A percentile compares a stretch with the other conserved stretches of the same genome.
Conservation (phyloP, 83 land plant species). For the Picea engelmannii region DNA sequence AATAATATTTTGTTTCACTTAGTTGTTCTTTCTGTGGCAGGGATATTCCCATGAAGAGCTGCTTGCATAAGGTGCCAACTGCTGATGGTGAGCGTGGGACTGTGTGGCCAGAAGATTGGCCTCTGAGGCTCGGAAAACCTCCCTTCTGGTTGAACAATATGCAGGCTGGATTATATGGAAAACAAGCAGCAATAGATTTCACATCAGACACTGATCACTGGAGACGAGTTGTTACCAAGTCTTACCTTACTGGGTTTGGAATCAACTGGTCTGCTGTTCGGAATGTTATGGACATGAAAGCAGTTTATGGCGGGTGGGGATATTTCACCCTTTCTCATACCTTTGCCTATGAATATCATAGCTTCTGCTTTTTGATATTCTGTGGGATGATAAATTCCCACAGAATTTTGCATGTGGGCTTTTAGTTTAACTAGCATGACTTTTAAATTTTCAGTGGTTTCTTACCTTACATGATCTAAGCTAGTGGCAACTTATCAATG, state of each 20-base stretch:
- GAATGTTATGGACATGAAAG: slow-evolving; percentile 99
- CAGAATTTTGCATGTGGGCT: slow-evolving; percentile 33
- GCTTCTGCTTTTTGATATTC: slow-evolving; percentile 5
- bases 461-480: slow-evolving; percentile 19
- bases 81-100: slow-evolving; percentile 52
- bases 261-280: slow-evolving; percentile 78
- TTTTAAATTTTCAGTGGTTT: slow-evolving; percentile 25
- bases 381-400: slow-evolving; percentile 22
- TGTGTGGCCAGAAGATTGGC: slow-evolving; percentile 86
- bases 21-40: slow-evolving; percentile 39
- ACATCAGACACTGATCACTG: slow-evolving; percentile 78
- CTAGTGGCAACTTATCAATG: not conserved
- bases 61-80: slow-evolving; percentile 79
- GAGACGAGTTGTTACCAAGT: slow-evolving; percentile 64
- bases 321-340: slow-evolving; percentile 4
- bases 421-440: slow-evolving; percentile 37
- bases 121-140: slow-evolving; percentile 47
- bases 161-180: slow-evolving; percentile 75
- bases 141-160: slow-evolving; percentile 78
- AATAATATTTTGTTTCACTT: slow-evolving; percentile 2
- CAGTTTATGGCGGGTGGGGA: slow-evolving; percentile 88
- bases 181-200: slow-evolving; percentile 77
- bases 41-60: slow-evolving; percentile 82
- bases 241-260: slow-evolving; percentile 71
- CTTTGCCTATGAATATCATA: not conserved